These are phyloP conservation scores for Inga oerstediana DNA, from an alignment of 306 rosid species.

Conservation along the genomic window DNA sequence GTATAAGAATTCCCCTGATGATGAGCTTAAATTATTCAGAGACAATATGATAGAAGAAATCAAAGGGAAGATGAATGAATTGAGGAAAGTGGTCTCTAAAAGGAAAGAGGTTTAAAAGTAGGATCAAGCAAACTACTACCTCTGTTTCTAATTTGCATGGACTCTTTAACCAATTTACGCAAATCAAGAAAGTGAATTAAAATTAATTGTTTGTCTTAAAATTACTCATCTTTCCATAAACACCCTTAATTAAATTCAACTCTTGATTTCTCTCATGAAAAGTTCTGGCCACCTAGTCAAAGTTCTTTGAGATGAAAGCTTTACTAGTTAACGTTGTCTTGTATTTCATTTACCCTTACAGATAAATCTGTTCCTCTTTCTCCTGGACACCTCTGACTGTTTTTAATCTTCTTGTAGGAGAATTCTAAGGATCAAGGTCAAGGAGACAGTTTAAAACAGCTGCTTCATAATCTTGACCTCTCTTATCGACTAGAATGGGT, in stretches of 20 bases:
- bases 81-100: constrained; percentile 18
- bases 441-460: constrained; percentile 65
- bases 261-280: background rate
- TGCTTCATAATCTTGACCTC: constrained; percentile 88
- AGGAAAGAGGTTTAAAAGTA: constrained; percentile 20
- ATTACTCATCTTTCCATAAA: background rate
- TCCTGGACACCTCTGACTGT: constrained; percentile 5
- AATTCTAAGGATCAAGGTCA: constrained; percentile 57
- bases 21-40: background rate
- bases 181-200: background rate
- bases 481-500: constrained; percentile 81
- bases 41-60: background rate
- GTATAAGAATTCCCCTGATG: background rate
- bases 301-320: constrained; percentile 34
- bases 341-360: no score
- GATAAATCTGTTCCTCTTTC: no score
- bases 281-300: background rate
- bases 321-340: constrained; percentile 5
- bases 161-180: background rate
- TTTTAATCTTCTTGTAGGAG: constrained; percentile 47
- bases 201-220: background rate
- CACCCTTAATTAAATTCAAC: background rate
- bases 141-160: background rate
- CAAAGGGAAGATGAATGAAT: constrained; percentile 24
- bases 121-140: constrained; percentile 2